Conservation (phyloP, 768 basidiomycete species). For the Rhodotorula babjevae region DNA sequence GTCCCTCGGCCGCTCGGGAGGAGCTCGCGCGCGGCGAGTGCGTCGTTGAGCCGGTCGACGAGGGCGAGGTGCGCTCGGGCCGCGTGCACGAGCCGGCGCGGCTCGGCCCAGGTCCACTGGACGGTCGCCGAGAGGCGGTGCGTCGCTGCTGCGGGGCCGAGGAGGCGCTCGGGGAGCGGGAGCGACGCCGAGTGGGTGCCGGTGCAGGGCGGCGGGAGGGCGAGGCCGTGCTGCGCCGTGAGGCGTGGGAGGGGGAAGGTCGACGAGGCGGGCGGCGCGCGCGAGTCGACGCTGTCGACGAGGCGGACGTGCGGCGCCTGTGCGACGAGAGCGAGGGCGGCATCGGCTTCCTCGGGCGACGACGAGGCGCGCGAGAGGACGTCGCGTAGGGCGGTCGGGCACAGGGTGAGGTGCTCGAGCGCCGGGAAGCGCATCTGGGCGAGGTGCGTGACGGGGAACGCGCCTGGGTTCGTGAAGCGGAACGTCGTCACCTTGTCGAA, state of each 20-base stretch:
- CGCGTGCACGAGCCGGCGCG: neutral
- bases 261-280: too few species aligned
- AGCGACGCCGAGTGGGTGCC: neutral
- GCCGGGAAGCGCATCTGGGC: neutral
- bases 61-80: neutral
- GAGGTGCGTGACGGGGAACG: neutral
- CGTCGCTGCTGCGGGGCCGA: too few species aligned
- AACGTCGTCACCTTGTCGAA: neutral
- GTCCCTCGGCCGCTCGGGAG: neutral
- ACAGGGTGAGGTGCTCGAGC: constrained; percentile 49
- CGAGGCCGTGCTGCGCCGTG: neutral
- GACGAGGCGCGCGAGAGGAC: constrained; percentile 44
- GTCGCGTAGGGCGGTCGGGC: constrained; percentile 66
- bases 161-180: too few species aligned
- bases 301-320: neutral
- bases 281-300: neutral
- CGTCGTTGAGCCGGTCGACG: neutral
- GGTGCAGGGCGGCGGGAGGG: too few species aligned
- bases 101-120: neutral
- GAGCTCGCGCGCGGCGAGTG: neutral
- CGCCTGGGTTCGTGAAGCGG: neutral
- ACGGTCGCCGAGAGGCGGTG: neutral
- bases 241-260: neutral
- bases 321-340: neutral
- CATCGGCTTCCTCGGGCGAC: neutral